Evolutionary conservation across 805 yeast species (phyloP), one percentile per base, ranked within the genome.

Genomic region (Helenozyma rhizophorensis): DNA sequence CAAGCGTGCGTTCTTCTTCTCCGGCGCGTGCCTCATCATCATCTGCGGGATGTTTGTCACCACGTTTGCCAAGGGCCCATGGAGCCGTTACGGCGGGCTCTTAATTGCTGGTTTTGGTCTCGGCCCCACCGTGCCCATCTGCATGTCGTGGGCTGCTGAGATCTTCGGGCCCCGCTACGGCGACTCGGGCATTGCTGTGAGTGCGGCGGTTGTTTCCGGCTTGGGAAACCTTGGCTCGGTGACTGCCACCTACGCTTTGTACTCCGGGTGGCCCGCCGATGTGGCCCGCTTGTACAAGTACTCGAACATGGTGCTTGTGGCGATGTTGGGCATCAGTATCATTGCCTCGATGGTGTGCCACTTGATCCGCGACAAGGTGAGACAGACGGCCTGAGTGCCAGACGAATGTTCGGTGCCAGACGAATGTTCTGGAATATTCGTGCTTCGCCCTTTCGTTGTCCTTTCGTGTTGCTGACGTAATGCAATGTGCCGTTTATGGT

Each of bases 61-160:
- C 12, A 85, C 95, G 0, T 86, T 67, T 52, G 93, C 94, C 1
- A 63, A 65, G 9, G 80, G 78, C 3, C 60, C 77, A 17, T 86
- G 96, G 96, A 69, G 74, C 36, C 73, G 76, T 47, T 86, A 84
- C 54, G 94, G 77, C 6, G 96, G 96, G 1, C 65, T 86, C 33
- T 66, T 86, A 40, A 78, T 86, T 51, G 78, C 85, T 6, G 96
- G 96, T 0, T 83, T 80, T 45, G 96, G 96, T 1, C 68, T 86
- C 30, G 96, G 96, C 9, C 93, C 95, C 14, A 86, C 96, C 0
- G 94, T 85, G 10, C 95, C 96, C 17, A 85, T 83, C 23, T 72
- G 80, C 48, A 86, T 86, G 95, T 74, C 95, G 1, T 76, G 84
- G 82, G 60, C 88, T 0, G 77, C 89, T 1, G 89, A 83, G 48